These are phyloP conservation scores for Trichoderma breve DNA, from an alignment of 2,329 filamentous ascomycete species.

Conservation along the genomic window DNA sequence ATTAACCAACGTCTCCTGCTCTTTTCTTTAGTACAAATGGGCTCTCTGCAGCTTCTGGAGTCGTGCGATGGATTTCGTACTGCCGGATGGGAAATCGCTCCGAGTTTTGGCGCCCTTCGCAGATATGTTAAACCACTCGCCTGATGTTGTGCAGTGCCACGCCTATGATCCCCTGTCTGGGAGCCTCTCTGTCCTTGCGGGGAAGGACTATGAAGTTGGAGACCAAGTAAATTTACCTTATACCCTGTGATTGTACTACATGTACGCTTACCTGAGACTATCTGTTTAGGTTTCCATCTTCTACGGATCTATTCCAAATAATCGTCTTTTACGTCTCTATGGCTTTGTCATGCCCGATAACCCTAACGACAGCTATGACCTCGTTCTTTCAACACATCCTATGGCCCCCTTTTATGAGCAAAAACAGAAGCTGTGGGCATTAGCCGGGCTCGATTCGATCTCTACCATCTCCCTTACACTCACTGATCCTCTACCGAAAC, in stretches of 20 bases:
- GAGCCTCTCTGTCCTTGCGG: slow-evolving; percentile 32
- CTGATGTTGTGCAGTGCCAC: slow-evolving; percentile 35
- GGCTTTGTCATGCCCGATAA: slow-evolving; percentile 37
- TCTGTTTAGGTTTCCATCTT: slow-evolving; percentile 25
- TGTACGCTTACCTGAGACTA: slow-evolving; percentile 16
- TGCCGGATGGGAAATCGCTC: slow-evolving; percentile 21
- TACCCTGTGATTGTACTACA: slow-evolving; percentile 9
- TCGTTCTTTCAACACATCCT: slow-evolving; percentile 36
- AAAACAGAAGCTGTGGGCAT: slow-evolving; percentile 36
- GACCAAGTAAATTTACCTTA: slow-evolving; percentile 33
- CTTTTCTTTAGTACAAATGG: slow-evolving; percentile 36
- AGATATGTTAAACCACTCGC: slow-evolving; percentile 39
- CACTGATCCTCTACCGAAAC: slow-evolving; percentile 34
- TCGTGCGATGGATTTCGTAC: slow-evolving; percentile 37
- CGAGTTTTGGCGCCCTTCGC: slow-evolving; percentile 34
- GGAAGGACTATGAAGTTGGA: slow-evolving; percentile 31
- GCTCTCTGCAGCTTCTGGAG: slow-evolving; percentile 31
- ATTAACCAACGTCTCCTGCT: slow-evolving; percentile 6
- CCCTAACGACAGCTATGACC: slow-evolving; percentile 38
- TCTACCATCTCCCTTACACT: slow-evolving; percentile 23
- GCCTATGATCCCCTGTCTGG: slow-evolving; percentile 34
- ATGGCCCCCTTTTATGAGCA: slow-evolving; percentile 34
- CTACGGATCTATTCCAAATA: slow-evolving; percentile 36
- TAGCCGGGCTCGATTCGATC: slow-evolving; percentile 24
- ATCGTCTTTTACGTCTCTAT: slow-evolving; percentile 38